These are phyloP conservation scores for Fusarium sp. DNA, from an alignment of 2,329 filamentous ascomycete genomes.

Conservation along the genomic window DNA sequence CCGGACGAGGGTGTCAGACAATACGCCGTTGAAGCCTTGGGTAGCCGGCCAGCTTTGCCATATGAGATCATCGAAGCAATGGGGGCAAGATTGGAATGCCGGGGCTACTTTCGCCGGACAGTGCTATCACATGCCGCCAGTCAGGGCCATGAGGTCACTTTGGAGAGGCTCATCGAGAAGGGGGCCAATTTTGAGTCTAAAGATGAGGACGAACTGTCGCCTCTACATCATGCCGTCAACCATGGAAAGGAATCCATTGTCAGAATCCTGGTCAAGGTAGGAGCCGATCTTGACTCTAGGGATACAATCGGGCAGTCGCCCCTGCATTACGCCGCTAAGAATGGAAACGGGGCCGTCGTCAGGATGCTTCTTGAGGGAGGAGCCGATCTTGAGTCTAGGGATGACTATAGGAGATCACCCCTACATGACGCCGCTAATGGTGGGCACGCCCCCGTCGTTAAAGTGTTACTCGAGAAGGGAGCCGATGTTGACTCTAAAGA, in stretches of 20 bases:
- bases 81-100: background rate
- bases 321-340: background rate
- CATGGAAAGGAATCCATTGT: background rate
- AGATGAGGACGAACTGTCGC: background rate
- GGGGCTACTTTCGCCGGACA: rapidly evolving
- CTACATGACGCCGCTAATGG: background rate
- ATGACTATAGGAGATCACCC: background rate
- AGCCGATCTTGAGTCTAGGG: background rate
- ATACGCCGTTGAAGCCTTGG: background rate
- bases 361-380: background rate
- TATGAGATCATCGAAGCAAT: background rate
- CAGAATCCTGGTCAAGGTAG: background rate
- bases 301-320: rapidly evolving
- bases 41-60: background rate
- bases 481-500: background rate
- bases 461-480: background rate
- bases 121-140: background rate
- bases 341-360: no score
- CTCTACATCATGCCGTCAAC: background rate
- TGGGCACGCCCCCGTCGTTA: background rate
- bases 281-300: background rate
- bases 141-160: background rate
- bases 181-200: background rate
- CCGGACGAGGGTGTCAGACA: background rate
- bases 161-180: background rate